A percentile compares a stretch with the other conserved stretches of the same genome.
Evolutionary conservation across 2,329 filamentous ascomycete genomes (phyloP).

Genomic region (Aspergillus eucalypticola): DNA sequence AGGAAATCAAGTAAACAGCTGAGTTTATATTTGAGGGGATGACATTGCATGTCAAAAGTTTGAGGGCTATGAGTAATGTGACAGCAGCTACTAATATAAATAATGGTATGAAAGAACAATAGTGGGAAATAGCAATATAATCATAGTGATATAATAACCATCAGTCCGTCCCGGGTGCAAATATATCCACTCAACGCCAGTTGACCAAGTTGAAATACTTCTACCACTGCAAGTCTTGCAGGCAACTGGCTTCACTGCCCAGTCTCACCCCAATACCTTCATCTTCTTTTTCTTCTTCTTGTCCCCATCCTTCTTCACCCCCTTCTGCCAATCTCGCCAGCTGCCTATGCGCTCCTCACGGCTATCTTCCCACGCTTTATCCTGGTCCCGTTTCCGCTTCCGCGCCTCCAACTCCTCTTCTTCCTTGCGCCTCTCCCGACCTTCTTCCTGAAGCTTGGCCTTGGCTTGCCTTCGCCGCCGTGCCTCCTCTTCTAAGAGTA

Average conservation of each 20-base stretch:
- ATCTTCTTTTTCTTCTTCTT: constrained; percentile 62
- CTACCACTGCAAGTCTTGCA: background rate
- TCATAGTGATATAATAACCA: background rate
- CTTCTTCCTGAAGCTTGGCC: constrained; percentile 95
- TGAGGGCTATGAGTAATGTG: background rate
- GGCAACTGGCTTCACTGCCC: background rate
- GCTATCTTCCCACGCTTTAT: constrained; percentile 92
- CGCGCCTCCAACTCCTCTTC: constrained; percentile 81
- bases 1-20: too few relatives aligned
- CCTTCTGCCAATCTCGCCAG: constrained; percentile 89
- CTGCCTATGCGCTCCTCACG: constrained; percentile 88
- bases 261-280: constrained; percentile 48
- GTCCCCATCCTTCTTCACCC: constrained; percentile 54
- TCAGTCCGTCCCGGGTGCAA: background rate
- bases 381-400: constrained; percentile 86
- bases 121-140: background rate
- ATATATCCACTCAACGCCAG: background rate
- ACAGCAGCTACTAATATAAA: background rate
- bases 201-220: background rate
- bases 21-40: background rate
- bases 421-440: constrained; percentile 78
- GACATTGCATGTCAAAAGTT: too few relatives aligned
- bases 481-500: constrained; percentile 90
- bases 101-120: background rate
- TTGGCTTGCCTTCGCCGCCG: constrained; percentile 81